Conservation (phyloP, 2,329 filamentous ascomycete genomes). For the Paecilomyces niveus region DNA sequence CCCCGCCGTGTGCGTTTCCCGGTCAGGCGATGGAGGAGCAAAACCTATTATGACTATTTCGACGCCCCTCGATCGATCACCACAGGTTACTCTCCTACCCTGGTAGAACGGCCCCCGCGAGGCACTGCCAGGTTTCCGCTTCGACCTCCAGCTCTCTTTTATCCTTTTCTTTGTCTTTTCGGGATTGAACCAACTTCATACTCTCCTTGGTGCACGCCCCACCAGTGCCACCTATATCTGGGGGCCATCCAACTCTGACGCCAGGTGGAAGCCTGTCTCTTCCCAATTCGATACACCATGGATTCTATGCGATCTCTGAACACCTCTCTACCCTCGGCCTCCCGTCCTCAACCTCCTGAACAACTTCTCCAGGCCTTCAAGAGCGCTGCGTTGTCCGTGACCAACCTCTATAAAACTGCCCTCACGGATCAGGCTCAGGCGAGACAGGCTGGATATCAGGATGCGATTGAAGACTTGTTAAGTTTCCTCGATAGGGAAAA, state of each 20-base stretch:
- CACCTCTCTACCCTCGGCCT: conserved; percentile 51
- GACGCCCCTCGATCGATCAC: too few species aligned
- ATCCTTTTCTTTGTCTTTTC: conserved; percentile 8
- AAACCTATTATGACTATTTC: neutral
- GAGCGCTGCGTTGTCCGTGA: conserved; percentile 84
- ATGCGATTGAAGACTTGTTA: conserved; percentile 86
- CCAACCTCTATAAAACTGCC: conserved; percentile 91
- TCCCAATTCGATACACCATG: conserved; percentile 34
- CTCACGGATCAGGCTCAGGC: conserved; percentile 69
- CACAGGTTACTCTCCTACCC: too few species aligned
- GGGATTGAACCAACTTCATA: conserved; percentile 4
- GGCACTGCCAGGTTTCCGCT: too few species aligned
- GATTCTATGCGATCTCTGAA: conserved; percentile 60
- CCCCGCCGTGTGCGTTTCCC: conserved; percentile 26
- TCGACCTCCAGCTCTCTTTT: neutral
- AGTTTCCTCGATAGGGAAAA: conserved; percentile 75
- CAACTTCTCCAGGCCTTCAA: conserved; percentile 81
- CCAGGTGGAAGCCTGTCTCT: neutral
- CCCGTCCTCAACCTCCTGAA: conserved; percentile 42
- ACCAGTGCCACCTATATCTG: neutral
- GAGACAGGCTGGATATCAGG: conserved; percentile 79
- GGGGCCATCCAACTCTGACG: neutral
- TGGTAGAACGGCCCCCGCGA: too few species aligned
- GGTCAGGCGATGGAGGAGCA: conserved; percentile 12
- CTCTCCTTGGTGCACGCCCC: conserved; percentile 4